Base-by-base conservation (phyloP, 768 basidiomycete species). In the Podaxis mareebaensis region DNA sequence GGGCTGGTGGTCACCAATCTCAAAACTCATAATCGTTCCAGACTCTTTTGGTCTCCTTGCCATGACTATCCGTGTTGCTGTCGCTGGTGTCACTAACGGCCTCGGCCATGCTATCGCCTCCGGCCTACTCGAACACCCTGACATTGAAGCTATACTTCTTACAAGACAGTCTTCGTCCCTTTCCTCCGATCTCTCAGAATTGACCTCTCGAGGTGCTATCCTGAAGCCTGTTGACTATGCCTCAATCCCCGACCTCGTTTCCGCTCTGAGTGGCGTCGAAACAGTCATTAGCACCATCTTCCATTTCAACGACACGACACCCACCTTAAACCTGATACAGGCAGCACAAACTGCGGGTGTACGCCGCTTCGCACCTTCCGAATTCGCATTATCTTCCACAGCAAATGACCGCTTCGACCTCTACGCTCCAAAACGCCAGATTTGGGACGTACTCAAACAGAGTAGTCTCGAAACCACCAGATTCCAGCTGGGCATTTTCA, bases 81-180 rank as follows among this genome's bases (percentile, higher is more conserved):
- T 54, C 26, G 60, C 53, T 11, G 52, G 60, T 5, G 53, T 62
- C n/a, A 53, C 66, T 42, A 65, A 48, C 26, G 28, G 66, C 4
- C 33, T 64, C 10, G 38, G 59, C 4, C 51, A 61, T 39, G 40
- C 53, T 15, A 65, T 65, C 55, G 51, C 39, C 28, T 42, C 40
- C 38, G 53, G 42, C n/a, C 22, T 62, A 5, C 53, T 54, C 3
- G n/a, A 30, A 24, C 15, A 53, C 20, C 13, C 49, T 3, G 28
- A 24, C 15, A 53, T 54, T 7, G 12, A 42, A 7, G 6, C 15
- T 12, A 24, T 62, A 3, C 20, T 40, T 40, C 40, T 58, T 26
- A 42, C 24, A 10, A 8, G 40, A 22, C 22, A 28, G 5, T 28
- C 39, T 8, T 54, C 40, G 22, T 13, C 36, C 6, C 20, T 20